Base-by-base conservation (phyloP, 495 filamentous ascomycete species). In the Hyaloscypha finlandica region DNA sequence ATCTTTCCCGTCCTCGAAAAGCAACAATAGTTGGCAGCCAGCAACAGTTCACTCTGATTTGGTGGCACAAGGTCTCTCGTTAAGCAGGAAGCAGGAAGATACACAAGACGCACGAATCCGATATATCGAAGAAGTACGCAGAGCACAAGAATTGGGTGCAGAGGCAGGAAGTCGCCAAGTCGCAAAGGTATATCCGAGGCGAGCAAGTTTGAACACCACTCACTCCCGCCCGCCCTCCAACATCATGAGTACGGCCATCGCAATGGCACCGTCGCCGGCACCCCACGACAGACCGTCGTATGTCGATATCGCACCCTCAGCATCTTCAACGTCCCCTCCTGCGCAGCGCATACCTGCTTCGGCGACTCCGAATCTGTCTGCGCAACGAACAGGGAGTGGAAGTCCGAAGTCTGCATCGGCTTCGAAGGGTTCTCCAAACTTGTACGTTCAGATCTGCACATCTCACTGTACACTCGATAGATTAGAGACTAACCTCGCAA, bases 241-340 rank as follows among this genome's bases (percentile, higher is more conserved):
- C 78, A 84, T 68, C 74, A 86, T 86, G 84, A 85, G 83, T 74
- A 81, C 83, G 74, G 84, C 82, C 67, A 80, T 86, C 76, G 83
- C 84, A 57, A 85, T 86, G 83, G 83, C 82, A 69, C 82, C 82
- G 60, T 85, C 84, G 58, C 84, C 83, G 68, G 84, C 84, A 76
- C 84, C 83, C 66, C 81, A 85, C 77, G 84, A 86, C 68, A 77
- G 83, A 74, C 78, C 83, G 37, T 79, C 79, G 48, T 81, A 75
- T 29, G 75, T 76, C 64, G 76, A 75, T 66, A 65, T 74, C 62
- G 76, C 74, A 67, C 71, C 78, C 56, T 79, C 82, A 55, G 75
- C 74, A 60, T 74, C 80, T 57, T 79, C 79, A 64, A 77, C 79
- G 57, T 81, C 80, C 59, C 70, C 74, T 71, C 71, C 80, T 68